Base-by-base conservation (phyloP, 2,329 filamentous ascomycete species). In the Pyrenophora tritici-repentis region DNA sequence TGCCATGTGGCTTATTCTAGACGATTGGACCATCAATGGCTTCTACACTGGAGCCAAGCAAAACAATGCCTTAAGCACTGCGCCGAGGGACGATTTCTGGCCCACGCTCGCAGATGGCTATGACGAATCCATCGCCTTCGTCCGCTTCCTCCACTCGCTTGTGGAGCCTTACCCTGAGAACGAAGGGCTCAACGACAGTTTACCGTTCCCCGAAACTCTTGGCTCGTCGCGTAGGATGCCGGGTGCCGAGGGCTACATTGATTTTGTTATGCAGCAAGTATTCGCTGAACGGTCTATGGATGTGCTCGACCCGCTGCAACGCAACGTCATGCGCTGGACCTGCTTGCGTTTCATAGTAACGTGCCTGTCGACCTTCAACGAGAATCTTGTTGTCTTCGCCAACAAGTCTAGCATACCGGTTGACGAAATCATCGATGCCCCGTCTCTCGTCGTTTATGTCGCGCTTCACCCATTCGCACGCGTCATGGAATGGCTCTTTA, bases 401-500 rank as follows among this genome's bases (percentile, higher is more conserved):
- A 95, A 91, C 70, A 84, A 88, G 66, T 89, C 90, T 2, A 88
- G 83, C 53, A 80, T 95, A 24, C 79, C 84, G 20, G 86, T 96
- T 13, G 91, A 97, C 69, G 76, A 82, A 8, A 84, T 88, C 13
- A 90, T 96, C 58, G 82, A 82, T 35, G 82, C 90, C 3, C 88
- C 87, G 2, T 89, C 89, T 48, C 79, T 97, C 4, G 84, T 86
- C 42, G 82, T 83, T 5, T 99, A 99, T 69, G 86, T 94, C 51
- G 85, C 86, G 18, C 82, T 96, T 45, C 95, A 99, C 75, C 93
- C 95, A 0, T 99, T 97, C 67, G 86, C 90, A 3, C 86, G 95
- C 52, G 87, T 96, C 13, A 97, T 97, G 89, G 94, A 99, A 69
- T 97, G 94, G 91, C 84, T 99, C 75, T 96, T 96, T 74, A 97